Conservation (phyloP, 306 rosid species). For the Lablab purpureus region DNA sequence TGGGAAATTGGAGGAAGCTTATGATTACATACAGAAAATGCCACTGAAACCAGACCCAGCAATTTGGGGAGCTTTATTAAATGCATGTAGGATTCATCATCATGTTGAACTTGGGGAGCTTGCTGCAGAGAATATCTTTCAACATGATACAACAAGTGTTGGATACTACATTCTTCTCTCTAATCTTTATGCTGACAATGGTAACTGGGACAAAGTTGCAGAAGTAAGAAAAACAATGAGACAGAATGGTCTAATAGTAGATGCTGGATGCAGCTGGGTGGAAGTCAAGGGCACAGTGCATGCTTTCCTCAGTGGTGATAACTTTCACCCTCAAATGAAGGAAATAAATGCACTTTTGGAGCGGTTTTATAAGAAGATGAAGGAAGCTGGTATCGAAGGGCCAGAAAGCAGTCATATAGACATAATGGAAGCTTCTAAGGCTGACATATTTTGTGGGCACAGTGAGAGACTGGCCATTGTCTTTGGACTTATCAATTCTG, state of each 20-base stretch:
- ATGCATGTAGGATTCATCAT: conserved; percentile 81
- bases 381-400: conserved; percentile 53
- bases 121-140: conserved; percentile 73
- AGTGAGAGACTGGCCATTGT: conserved; percentile 86
- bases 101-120: conserved; percentile 82
- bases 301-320: conserved; percentile 85
- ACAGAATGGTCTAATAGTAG: conserved; percentile 75
- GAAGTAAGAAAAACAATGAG: conserved; percentile 72
- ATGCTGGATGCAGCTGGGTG: conserved; percentile 97
- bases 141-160: conserved; percentile 58
- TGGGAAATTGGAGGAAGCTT: conserved; percentile 71
- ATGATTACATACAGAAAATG: conserved; percentile 73
- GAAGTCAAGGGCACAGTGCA: conserved; percentile 86
- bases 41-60: conserved; percentile 81
- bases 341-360: conserved; percentile 70
- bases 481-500: conserved; percentile 77
- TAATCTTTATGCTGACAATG: conserved; percentile 71
- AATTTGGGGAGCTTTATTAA: conserved; percentile 92
- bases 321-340: conserved; percentile 69
- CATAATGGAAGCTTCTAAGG: conserved; percentile 75
- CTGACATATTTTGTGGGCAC: conserved; percentile 94
- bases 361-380: conserved; percentile 80
- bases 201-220: conserved; percentile 80
- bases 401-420: conserved; percentile 49
- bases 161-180: conserved; percentile 87